phyloP scores from a whole-genome alignment of 495 filamentous ascomycete species.

The Staphylotrichum tortipilum region DNA sequence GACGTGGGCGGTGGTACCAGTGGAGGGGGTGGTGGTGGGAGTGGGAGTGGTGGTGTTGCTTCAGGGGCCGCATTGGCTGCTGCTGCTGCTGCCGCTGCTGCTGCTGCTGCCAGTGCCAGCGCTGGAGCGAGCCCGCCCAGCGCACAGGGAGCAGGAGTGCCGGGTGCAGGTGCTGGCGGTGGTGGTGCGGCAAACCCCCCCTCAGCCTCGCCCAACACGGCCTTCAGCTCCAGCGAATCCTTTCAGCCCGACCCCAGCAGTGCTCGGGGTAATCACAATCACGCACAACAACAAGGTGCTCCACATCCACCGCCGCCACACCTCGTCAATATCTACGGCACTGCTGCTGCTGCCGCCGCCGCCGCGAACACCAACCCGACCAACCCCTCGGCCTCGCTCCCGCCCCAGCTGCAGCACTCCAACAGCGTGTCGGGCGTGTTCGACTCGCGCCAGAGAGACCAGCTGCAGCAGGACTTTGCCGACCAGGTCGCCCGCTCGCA shows the following conservation, averaged over 20 bases:
- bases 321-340: constrained; percentile 26
- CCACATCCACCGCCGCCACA: constrained; percentile 23
- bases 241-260: constrained; percentile 29
- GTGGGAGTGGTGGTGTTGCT: too few relatives aligned
- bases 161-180: constrained; percentile 16
- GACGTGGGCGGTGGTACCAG: too few relatives aligned
- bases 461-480: constrained; percentile 19
- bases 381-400: constrained; percentile 9
- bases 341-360: constrained; percentile 13
- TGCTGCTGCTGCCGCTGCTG: too few relatives aligned
- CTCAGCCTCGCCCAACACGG: constrained; percentile 37
- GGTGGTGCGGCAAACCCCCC: constrained; percentile 33
- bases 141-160: too few relatives aligned
- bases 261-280: constrained; percentile 11
- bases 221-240: constrained; percentile 41
- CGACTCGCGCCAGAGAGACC: constrained; percentile 21
- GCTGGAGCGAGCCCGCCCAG: too few relatives aligned
- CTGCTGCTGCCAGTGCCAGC: too few relatives aligned
- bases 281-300: constrained; percentile 11
- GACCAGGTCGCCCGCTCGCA: constrained; percentile 30
- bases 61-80: constrained; percentile 18
- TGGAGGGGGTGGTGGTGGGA: too few relatives aligned
- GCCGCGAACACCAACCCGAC: too few relatives aligned
- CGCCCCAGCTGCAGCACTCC: constrained; percentile 28
- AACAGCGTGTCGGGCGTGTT: constrained; percentile 23